Base-by-base conservation (phyloP, 176 grass and related monocot species). In the Eragrostis curvula region DNA sequence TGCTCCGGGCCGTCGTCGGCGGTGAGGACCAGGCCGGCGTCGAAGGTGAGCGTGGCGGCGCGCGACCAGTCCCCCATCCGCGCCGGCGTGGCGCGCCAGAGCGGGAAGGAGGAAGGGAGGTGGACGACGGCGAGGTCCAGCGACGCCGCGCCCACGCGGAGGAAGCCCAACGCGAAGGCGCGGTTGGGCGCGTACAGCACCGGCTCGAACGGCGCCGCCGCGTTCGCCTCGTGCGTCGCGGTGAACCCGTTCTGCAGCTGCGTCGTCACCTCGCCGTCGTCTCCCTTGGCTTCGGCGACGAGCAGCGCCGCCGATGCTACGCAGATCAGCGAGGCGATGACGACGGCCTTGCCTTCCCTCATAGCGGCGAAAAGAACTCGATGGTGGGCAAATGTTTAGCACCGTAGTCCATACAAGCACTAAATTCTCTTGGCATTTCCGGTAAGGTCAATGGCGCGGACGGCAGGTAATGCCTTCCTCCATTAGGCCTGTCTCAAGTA, bases 71-170 rank as follows among this genome's bases (percentile, higher is more conserved):
- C 74, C 0, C 84, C 80, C 12, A 49, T 30, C 5, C 76, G 65
- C 2, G 81, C 64, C 8, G 84, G 84, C 41, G 78, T 66, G 50
- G 91, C 87, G 43, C 86, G 78, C 89, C 91, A 97, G 51, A 97
- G 41, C 1, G 87, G 78, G 71, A 79, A 65, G 5, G 88, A 91
- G 16, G 94, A 94, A 3, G 94, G 78, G 15, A 93, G 69, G 80
- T 97, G 94, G 43, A 93, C 60, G 11, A 97, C 86, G 20, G 83
- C 86, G 40, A 93, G 91, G 81, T 93, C 86, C 6, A 97, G 86
- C 9, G 89, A 70, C 3, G 74, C 75, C 8, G 63, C 2, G 71
- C 84, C 88, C 2, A 89, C 83, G 53, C 77, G 88, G 77, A 97
- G 88, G 88, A 97, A 97, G 61, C 88, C 94, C 2, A 97, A 79